These are phyloP conservation scores for Phoma sp. DNA, from an alignment of 2,329 filamentous ascomycete genomes.

Conservation along the genomic window DNA sequence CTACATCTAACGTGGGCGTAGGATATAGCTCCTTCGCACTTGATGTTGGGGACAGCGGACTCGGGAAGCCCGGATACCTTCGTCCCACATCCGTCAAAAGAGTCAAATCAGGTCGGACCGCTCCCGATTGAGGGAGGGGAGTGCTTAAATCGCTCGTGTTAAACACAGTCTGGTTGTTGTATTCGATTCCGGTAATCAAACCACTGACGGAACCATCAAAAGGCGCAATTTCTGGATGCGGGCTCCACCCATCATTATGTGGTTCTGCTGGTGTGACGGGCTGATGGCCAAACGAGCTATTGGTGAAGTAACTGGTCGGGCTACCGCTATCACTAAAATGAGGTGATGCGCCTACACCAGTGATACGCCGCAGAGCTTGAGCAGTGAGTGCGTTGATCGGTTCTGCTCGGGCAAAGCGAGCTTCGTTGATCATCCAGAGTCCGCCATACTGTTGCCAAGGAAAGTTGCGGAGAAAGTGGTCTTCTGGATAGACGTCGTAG, in stretches of 20 bases:
- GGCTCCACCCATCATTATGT: background rate
- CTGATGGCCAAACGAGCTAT: conserved; percentile 18
- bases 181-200: background rate
- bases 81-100: conserved; percentile 37
- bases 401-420: conserved; percentile 45
- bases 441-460: conserved; percentile 49
- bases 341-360: conserved; percentile 32
- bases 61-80: conserved; percentile 44
- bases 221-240: background rate
- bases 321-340: conserved; percentile 20
- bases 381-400: conserved; percentile 31
- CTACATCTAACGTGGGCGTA: conserved; percentile 32
- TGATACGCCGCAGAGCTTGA: conserved; percentile 39
- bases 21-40: conserved; percentile 38
- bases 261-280: conserved; percentile 1
- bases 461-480: conserved; percentile 46
- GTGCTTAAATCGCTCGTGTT: conserved; percentile 26
- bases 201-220: conserved; percentile 1
- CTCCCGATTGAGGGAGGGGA: conserved; percentile 3
- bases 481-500: conserved; percentile 49
- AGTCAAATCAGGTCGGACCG: conserved; percentile 24
- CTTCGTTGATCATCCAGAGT: conserved; percentile 47
- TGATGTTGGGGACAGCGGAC: conserved; percentile 37
- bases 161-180: conserved; percentile 18
- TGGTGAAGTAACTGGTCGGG: conserved; percentile 24